Evolutionary conservation across 371 early-diverging fungal genomes (phyloP).

Genomic region (Circinella umbellata): DNA sequence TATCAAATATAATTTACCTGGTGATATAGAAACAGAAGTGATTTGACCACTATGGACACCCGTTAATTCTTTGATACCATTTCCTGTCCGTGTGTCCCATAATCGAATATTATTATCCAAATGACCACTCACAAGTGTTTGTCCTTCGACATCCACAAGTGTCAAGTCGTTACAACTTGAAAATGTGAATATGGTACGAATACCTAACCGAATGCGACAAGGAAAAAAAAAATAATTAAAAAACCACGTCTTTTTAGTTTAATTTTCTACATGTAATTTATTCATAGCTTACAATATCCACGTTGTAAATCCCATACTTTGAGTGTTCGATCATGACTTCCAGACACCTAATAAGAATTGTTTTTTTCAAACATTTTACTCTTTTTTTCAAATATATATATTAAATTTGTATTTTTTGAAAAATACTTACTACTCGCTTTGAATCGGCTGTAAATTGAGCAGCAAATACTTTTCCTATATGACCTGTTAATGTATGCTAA

Average conservation of each 20-base stretch:
- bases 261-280: neutral
- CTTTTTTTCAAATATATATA: too few relatives aligned
- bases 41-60: constrained; percentile 89
- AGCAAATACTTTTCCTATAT: constrained; percentile 91
- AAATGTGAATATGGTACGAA: constrained; percentile 89
- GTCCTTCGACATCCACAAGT: constrained; percentile 82
- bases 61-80: constrained; percentile 80
- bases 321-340: constrained; percentile 94
- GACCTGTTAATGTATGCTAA: constrained; percentile 93
- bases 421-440: constrained; percentile 69
- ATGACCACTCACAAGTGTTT: constrained; percentile 81
- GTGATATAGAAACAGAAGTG: constrained; percentile 79
- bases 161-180: constrained; percentile 94
- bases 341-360: constrained; percentile 65
- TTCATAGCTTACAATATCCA: constrained; percentile 73
- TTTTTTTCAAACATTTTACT: neutral
- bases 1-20: constrained; percentile 44
- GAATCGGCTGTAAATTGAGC: constrained; percentile 86
- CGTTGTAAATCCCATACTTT: constrained; percentile 94
- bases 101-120: constrained; percentile 89
- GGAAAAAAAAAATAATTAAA: too few relatives aligned
- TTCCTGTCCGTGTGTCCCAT: constrained; percentile 90
- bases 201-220: constrained; percentile 43
- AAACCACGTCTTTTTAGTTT: too few relatives aligned
- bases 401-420: too few relatives aligned